Evolutionary conservation across 306 rosid genomes (phyloP), one percentile per base, ranked within the genome.

Genomic region (Amphicarpaea edgeworthii): DNA sequence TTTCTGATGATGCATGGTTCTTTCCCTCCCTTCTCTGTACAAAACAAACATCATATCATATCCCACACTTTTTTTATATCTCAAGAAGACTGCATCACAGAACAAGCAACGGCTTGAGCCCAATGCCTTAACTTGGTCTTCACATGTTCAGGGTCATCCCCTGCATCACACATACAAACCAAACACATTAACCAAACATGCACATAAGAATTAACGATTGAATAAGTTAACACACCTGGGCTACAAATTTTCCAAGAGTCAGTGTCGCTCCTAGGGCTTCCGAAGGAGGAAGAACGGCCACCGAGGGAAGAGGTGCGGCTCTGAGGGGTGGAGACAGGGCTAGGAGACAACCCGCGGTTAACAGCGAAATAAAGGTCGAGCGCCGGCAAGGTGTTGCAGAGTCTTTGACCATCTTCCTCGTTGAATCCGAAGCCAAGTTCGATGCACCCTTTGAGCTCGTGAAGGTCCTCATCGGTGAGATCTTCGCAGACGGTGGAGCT

Each of bases 41-140:
- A 60, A 42, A 71, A 75, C 77, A 73, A 30, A 30, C 37, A 4
- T 1, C n/a, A n/a, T n/a, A n/a, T n/a, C n/a, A 34, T 5, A 34
- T 42, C 17, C 46, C 61, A 42, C 10, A 34, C 21, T 14, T 10
- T 63, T 10, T 28, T 28, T n/a, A n/a, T n/a, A n/a, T 1, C 66
- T 69, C 71, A 87, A 16, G 65, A 76, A 21, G 97, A 89, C 38
- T 95, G 98, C 92, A 89, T 86, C 38, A 95, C 93, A 17, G 98
- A 89, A 83, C 98, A 95, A 12, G 98, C 99, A 17, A 95, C 97
- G 0, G 99, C 99, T 83, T 95, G 99, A 20, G 99, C 99, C 99
- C 99, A 92, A 23, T 86, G 97, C 87, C 97, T 89, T 78, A 95
- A 82, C 80, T 88, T 95, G 40, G 91, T 88, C 85, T 90, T 92